Evolutionary conservation across 2,329 filamentous ascomycete species (phyloP), one percentile per base, ranked within the genome.

Genomic region (Aspergillus phoenicis): DNA sequence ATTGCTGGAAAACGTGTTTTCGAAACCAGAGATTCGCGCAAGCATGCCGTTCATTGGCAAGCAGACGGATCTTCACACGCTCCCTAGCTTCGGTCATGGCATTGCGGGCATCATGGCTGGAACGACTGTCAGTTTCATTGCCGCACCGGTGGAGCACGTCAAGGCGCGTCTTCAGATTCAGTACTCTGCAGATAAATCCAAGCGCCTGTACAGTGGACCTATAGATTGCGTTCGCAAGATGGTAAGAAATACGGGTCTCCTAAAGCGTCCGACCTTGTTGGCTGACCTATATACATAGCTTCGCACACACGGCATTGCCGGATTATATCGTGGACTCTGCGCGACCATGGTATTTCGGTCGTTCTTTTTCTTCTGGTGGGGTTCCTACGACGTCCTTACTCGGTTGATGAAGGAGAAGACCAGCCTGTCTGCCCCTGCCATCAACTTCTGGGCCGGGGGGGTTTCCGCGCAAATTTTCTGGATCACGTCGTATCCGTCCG

Each of bases 331-430:
- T 73, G 95, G 95, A 0, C 84, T 99, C 11, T 82, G 79, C 39
- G 91, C 95, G 1, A 98, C 95, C 0, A 81, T 98, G 52, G 77
- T 98, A 52, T 98, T 98, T 81, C 86, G 95, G 17, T 87, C 88
- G 13, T 96, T 94, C 80, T 99, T 99, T 83, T 97, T 97, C 84
- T 95, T 89, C 81, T 98, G 93, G 93, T 99, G 95, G 95, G 88
- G 89, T n/a, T 90, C 88, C 62, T 99, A 99, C 80, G 94, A 97
- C 71, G 69, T 97, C 30, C 84, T 98, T 68, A 91, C 91, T 5
- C 83, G 86, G 22, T 79, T 83, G 61, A 81, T 98, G 72, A 81
- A 85, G 58, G 77, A 85, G 17, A 81, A 87, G 69, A 97, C 93
- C 2, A 77, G 69, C 11, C 80, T 97, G 57, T 90, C 90, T 57